Evolutionary conservation across 139 green algal genomes (phyloP).

Genomic region (Chlamydomonas sp.): DNA sequence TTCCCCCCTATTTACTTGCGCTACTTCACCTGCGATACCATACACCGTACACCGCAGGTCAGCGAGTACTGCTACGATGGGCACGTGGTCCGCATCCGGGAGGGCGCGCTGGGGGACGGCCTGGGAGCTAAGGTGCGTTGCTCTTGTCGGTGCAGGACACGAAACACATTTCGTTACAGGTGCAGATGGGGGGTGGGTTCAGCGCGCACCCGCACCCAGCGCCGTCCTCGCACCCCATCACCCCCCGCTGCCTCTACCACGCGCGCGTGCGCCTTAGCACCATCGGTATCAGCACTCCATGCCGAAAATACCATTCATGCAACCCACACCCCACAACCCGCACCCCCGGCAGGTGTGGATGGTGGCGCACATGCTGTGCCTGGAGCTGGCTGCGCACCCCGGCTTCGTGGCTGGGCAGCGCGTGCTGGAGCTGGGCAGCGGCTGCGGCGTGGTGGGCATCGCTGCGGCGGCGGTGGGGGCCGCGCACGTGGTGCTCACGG

Average conservation of each 20-base stretch:
- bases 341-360: constrained; percentile 59
- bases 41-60: constrained; percentile 39
- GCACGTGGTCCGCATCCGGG: constrained; percentile 55
- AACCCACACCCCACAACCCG: too few species aligned
- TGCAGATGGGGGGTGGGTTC: too few species aligned
- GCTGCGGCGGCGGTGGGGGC: constrained; percentile 78
- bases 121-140: constrained; percentile 66
- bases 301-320: too few species aligned
- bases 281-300: too few species aligned
- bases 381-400: constrained; percentile 62
- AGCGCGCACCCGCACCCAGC: too few species aligned
- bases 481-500: constrained; percentile 69
- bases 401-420: constrained; percentile 52
- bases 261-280: too few species aligned
- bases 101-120: constrained; percentile 81
- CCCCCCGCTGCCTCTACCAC: too few species aligned
- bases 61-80: constrained; percentile 57
- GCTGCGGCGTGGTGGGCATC: constrained; percentile 82
- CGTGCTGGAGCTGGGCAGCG: constrained; percentile 85
- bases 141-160: too few species aligned
- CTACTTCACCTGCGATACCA: background rate
- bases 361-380: constrained; percentile 63
- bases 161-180: too few species aligned
- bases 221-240: too few species aligned
- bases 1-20: background rate